A percentile compares a stretch with the other conserved stretches of the same genome.
Conservation (phyloP, 441 rosid genomes). For the Gossypium trilobum region DNA sequence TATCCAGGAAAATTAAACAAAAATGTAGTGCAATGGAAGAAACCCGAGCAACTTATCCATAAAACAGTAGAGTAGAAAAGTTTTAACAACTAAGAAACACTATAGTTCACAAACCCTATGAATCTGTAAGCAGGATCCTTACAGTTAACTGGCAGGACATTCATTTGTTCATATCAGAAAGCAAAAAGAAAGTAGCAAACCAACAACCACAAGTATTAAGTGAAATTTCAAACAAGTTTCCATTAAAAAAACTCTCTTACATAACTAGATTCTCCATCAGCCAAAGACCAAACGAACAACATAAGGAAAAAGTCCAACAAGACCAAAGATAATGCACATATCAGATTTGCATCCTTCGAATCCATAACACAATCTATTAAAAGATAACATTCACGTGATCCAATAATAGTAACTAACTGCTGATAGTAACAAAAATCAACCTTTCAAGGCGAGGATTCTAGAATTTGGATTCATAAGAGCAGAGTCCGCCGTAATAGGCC, state of each 20-base stretch:
- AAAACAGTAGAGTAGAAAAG: not conserved
- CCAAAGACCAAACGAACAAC: not conserved
- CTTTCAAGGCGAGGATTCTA: conserved; percentile 86
- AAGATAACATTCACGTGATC: not conserved
- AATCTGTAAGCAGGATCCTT: not conserved
- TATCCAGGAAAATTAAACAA: not conserved
- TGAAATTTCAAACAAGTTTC: not conserved
- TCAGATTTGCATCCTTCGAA: not conserved
- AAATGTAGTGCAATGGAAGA: not conserved
- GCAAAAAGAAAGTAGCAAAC: not conserved
- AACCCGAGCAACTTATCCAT: not conserved
- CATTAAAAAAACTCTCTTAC: not conserved
- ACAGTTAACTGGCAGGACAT: not conserved
- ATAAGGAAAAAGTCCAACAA: not conserved
- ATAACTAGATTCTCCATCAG: not conserved
- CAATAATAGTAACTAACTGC: not conserved
- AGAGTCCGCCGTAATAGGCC: conserved; percentile 93
- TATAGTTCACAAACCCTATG: not conserved
- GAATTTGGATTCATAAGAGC: conserved; percentile 96
- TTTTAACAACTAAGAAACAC: not conserved
- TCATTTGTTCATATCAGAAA: not conserved
- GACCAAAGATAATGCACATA: not conserved
- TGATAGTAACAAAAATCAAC: conserved; percentile 23
- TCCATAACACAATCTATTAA: not conserved
- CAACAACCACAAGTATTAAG: not conserved